These are phyloP conservation scores for Malassezia furfur DNA, from an alignment of 1,284 basidiomycete species.

Conservation along the genomic window DNA sequence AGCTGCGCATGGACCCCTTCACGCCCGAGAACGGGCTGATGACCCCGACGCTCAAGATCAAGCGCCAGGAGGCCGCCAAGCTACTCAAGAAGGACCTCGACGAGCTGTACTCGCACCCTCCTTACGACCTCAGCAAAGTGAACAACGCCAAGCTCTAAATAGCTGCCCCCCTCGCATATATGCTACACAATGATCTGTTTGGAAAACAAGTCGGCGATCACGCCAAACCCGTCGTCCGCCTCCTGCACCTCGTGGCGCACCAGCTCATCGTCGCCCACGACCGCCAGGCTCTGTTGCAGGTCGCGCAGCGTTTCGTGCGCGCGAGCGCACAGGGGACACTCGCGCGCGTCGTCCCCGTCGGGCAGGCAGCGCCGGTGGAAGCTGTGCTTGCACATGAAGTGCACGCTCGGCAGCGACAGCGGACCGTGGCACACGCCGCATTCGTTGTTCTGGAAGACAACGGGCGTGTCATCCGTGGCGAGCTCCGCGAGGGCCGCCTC, in stretches of 20 bases:
- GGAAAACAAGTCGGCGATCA: conserved; percentile 26
- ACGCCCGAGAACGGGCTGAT: conserved; percentile 38
- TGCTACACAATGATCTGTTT: conserved; percentile 20
- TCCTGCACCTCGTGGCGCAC: conserved; percentile 24
- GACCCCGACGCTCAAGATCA: conserved; percentile 43
- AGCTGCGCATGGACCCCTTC: conserved; percentile 38
- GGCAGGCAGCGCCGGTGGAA: conserved; percentile 63
- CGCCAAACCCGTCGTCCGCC: conserved; percentile 30
- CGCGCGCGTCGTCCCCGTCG: conserved; percentile 51
- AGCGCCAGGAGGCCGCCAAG: conserved; percentile 39
- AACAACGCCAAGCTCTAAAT: conserved; percentile 25
- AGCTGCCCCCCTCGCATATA: background rate
- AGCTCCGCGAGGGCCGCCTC: conserved; percentile 71
- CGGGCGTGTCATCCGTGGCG: conserved; percentile 64
- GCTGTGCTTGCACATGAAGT: conserved; percentile 97
- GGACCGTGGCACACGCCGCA: conserved; percentile 78
- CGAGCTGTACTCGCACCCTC: conserved; percentile 27
- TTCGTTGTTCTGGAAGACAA: conserved; percentile 83
- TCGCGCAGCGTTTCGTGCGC: conserved; percentile 82
- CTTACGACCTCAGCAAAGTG: conserved; percentile 19
- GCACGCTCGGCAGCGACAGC: conserved; percentile 80
- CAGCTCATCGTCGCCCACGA: conserved; percentile 71
- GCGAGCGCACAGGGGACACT: conserved; percentile 76
- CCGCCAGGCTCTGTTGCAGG: conserved; percentile 70
- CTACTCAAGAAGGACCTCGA: conserved; percentile 30